Base-by-base conservation (phyloP, 352 stramenopile species). In the Bremia lactucae region DNA sequence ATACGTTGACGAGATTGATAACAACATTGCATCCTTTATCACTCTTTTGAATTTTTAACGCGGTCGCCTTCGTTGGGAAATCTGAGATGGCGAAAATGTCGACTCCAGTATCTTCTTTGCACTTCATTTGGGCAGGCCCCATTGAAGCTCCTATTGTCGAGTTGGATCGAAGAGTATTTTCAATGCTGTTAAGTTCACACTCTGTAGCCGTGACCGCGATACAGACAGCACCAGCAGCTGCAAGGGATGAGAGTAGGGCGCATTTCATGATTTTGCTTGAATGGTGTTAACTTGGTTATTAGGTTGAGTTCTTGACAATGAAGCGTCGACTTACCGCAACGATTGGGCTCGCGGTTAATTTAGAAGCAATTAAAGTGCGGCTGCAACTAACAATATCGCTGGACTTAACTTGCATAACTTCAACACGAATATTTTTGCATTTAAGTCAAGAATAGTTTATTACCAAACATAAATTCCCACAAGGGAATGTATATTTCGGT, bases 1-100 rank as follows among this genome's bases (percentile, higher is more conserved):
- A 46, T 24, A 62, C 28, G 35, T 64, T 82, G 52, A 84, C 62
- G 24, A 75, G 36, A 50, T 84, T 84, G 51, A 80, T 49, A 14
- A 67, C 63, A 14, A 38, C 7, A 55, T 57, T 4, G 65, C 68
- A 77, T 22, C 48, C 57, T 16, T 42, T 15, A 18, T 38, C 38
- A 31, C 58, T 68, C 16, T 36, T 40, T 31, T 76, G 67, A 28
- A 72, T 20, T 6, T 24, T n/a, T 11, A 29, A 6, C 4, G 35
- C 35, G 11, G 4, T 20, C 35, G 15, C 46, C 24, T 54, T 54
- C 22, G 62, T 78, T 0, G 68, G 68, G 51, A 81, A 82, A 4
- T 25, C 18, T 2, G 23, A 41, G 20, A 74, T 42, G 18, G 55
- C 42, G 42, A 70, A 84, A 18, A 84, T 78, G 45, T 82, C 59